These are phyloP conservation scores for Tuber aestivum DNA, from an alignment of 495 filamentous ascomycete genomes.

Conservation along the genomic window DNA sequence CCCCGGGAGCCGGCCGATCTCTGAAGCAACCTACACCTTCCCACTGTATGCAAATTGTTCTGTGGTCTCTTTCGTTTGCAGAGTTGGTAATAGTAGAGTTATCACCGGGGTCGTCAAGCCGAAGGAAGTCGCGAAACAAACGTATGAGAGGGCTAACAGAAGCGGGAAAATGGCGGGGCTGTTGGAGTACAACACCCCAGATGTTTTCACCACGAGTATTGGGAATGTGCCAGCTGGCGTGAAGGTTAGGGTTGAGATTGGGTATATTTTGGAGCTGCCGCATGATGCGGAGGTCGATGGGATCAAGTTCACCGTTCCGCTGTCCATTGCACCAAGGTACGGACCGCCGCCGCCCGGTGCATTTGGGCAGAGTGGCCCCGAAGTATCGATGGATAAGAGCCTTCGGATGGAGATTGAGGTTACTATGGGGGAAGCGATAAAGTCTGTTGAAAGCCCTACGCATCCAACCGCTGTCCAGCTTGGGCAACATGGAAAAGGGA, in stretches of 20 bases:
- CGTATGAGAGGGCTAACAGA: conserved; percentile 53
- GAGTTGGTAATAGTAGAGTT: conserved; percentile 47
- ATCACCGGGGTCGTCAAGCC: conserved; percentile 59
- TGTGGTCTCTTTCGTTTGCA: conserved; percentile 57
- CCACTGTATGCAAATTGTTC: too few relatives aligned
- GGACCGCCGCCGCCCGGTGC: conserved; percentile 46
- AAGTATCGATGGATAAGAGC: conserved; percentile 39
- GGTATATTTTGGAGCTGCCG: too few relatives aligned
- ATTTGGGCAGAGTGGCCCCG: conserved; percentile 14
- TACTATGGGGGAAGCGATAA: conserved; percentile 54
- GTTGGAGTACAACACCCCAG: conserved; percentile 57
- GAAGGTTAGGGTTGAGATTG: too few relatives aligned
- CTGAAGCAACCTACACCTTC: conserved; percentile 57
- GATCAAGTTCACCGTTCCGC: conserved; percentile 65
- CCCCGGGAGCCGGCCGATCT: conserved; percentile 47
- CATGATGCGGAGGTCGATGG: too few relatives aligned
- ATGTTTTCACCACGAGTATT: too few relatives aligned
- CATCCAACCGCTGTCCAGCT: too few relatives aligned
- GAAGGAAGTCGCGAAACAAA: conserved; percentile 51
- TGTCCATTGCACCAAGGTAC: conserved; percentile 57
- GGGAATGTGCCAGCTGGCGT: too few relatives aligned
- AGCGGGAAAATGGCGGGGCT: conserved; percentile 54
- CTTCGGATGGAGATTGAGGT: conserved; percentile 58
- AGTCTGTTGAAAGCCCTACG: too few relatives aligned
- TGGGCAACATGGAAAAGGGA: too few relatives aligned